phyloP scores from a whole-genome alignment of 176 grass and related monocot genomes.

The Oryza officinalis region DNA sequence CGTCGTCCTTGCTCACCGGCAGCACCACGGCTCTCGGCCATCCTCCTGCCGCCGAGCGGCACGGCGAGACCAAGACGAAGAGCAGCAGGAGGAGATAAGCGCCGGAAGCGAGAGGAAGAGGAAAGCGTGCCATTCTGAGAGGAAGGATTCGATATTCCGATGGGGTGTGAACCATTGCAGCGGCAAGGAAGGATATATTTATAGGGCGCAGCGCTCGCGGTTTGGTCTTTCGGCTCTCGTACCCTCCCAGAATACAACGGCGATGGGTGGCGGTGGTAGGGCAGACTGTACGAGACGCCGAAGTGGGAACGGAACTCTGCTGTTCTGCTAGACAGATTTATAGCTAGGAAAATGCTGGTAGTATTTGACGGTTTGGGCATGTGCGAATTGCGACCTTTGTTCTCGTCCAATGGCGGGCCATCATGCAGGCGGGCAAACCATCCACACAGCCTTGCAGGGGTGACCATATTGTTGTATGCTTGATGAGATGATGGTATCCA shows the following conservation, averaged over 20 bases:
- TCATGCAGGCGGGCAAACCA: not conserved
- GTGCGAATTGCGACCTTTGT: not conserved
- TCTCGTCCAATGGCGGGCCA: not conserved
- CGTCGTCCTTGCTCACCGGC: conserved; percentile 37
- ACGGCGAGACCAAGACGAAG: conserved; percentile 1
- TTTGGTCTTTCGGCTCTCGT: too few relatives aligned
- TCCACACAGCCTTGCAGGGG: too few relatives aligned
- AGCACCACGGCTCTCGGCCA: conserved; percentile 36
- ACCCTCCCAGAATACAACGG: not conserved
- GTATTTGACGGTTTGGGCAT: not conserved
- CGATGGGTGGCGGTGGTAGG: not conserved
- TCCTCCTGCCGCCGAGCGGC: not conserved
- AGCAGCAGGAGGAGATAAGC: not conserved
- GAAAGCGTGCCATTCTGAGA: not conserved
- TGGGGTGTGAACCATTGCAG: not conserved
- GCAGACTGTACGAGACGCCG: not conserved
- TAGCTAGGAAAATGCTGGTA: too few relatives aligned
- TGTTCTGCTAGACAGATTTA: not conserved
- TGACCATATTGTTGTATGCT: too few relatives aligned
- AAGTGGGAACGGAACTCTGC: not conserved
- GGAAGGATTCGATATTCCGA: not conserved
- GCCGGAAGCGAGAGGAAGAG: not conserved
- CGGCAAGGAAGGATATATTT: too few relatives aligned
- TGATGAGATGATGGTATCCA: too few relatives aligned
- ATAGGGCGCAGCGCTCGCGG: too few relatives aligned